These are phyloP conservation scores for Didymella lethalis DNA, from an alignment of 2,329 filamentous ascomycete genomes.

Conservation along the genomic window DNA sequence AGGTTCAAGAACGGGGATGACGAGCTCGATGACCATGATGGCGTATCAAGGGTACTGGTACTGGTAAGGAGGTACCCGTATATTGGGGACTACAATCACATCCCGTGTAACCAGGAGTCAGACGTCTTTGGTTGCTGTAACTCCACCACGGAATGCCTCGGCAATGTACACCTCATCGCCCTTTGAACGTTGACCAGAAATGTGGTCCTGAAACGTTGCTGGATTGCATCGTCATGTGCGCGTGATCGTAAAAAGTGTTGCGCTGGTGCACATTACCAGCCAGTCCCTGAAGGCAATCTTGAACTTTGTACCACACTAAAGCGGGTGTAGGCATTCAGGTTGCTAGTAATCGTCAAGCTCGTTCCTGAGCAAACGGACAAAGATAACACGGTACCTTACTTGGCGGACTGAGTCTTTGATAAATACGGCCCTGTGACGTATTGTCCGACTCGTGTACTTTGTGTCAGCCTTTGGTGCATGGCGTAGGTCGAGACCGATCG, in stretches of 20 bases:
- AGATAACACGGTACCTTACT: not conserved
- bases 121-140: not conserved
- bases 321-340: not conserved
- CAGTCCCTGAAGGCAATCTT: not conserved
- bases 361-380: not conserved
- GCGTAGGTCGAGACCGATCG: not conserved
- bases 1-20: not conserved
- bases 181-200: not conserved
- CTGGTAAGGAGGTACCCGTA: conserved; percentile 18
- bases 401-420: not conserved
- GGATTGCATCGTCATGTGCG: not conserved
- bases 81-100: conserved; percentile 1
- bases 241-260: not conserved
- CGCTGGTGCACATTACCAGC: accelerated
- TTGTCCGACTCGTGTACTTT: not conserved
- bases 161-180: not conserved
- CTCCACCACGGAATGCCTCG: not conserved
- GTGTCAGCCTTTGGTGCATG: not conserved
- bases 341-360: no score
- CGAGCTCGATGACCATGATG: conserved; percentile 1
- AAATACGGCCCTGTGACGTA: not conserved
- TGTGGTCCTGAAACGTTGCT: not conserved
- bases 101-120: not conserved
- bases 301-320: not conserved
- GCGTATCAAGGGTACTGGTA: conserved; percentile 4